Percentiles rank a stretch among this genome's conserved stretches.
phyloP scores from a whole-genome alignment of 2,329 filamentous ascomycete species.

The Cryphonectria naterciae region DNA sequence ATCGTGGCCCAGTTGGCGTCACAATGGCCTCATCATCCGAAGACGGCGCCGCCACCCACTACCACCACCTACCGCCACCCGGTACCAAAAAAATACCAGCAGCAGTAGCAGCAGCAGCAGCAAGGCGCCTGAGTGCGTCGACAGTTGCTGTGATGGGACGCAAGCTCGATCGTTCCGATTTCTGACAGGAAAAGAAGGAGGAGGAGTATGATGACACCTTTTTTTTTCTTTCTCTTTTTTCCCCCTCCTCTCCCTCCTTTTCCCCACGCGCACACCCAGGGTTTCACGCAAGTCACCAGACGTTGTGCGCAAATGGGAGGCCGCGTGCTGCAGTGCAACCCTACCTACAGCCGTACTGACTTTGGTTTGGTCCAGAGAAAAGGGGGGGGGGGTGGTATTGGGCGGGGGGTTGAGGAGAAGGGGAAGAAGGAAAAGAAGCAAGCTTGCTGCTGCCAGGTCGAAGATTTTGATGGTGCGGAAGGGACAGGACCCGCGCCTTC shows the following conservation, averaged over 20 bases:
- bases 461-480: neutral
- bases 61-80: neutral
- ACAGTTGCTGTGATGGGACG: neutral
- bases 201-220: too few relatives aligned
- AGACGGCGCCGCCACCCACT: neutral
- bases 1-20: neutral
- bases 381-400: neutral
- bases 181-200: neutral
- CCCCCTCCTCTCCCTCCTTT: too few relatives aligned
- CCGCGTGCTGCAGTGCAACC: constrained; percentile 11
- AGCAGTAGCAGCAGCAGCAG: neutral
- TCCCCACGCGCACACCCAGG: neutral
- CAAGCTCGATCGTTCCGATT: neutral
- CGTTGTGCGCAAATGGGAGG: neutral
- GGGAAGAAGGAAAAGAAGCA: neutral
- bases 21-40: neutral
- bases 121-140: neutral
- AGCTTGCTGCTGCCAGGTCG: neutral
- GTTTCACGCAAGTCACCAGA: constrained; percentile 1
- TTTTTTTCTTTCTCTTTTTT: too few relatives aligned
- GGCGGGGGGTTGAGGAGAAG: neutral
- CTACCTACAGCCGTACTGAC: neutral
- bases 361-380: neutral
- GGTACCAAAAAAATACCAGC: neutral
- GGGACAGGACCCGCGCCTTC: neutral